phyloP scores from a whole-genome alignment of 345 rosid genomes.

The Camelina laxa region DNA sequence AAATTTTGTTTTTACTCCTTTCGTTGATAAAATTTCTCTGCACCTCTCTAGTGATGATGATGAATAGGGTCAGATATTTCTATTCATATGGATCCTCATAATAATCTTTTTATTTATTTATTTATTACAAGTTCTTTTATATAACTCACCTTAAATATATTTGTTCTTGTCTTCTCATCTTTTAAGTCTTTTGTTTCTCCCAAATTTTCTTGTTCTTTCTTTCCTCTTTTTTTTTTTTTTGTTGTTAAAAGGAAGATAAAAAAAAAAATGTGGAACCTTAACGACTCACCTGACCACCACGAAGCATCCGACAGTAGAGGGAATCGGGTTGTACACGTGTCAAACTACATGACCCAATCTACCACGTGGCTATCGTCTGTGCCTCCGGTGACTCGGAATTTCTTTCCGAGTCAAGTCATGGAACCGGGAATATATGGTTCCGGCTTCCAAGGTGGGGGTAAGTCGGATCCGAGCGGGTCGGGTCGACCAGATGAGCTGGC shows the following conservation, averaged over 20 bases:
- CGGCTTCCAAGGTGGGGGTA: constrained; percentile 68
- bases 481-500: constrained; percentile 35
- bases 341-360: constrained; percentile 40
- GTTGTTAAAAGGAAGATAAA: no score
- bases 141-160: constrained; percentile 1
- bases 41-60: constrained; percentile 11
- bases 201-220: not conserved
- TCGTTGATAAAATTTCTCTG: constrained; percentile 10
- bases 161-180: constrained; percentile 20
- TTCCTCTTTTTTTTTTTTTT: not conserved
- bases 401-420: constrained; percentile 67
- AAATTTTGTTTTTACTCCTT: not conserved
- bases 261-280: constrained; percentile 46
- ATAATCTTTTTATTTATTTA: not conserved
- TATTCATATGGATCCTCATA: constrained; percentile 3
- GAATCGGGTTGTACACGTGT: constrained; percentile 65
- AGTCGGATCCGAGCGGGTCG: constrained; percentile 56
- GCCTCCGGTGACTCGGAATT: constrained; percentile 76
- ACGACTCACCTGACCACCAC: constrained; percentile 35
- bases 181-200: constrained; percentile 12
- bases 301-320: constrained; percentile 54
- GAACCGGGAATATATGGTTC: constrained; percentile 21
- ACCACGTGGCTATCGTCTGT: constrained; percentile 13
- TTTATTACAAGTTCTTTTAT: not conserved
- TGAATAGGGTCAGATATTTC: not conserved